These are phyloP conservation scores for Rhynchospora tenuis DNA, from an alignment of 176 grass and related monocot species.

Conservation along the genomic window DNA sequence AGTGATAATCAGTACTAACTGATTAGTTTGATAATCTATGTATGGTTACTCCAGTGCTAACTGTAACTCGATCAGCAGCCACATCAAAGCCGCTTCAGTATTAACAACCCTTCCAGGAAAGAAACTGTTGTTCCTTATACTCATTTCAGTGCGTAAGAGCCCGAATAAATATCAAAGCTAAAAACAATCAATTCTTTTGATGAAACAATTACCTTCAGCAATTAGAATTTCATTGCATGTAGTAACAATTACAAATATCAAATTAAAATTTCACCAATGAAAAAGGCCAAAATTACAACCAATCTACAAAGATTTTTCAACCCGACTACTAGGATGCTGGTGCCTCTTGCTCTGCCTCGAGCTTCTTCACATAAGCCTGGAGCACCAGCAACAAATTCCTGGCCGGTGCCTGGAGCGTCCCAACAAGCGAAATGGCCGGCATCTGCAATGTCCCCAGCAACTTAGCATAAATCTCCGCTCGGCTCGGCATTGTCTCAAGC, in stretches of 20 bases:
- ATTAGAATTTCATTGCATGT: conserved; percentile 1
- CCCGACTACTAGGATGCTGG: conserved; percentile 3
- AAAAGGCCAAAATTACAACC: conserved; percentile 25
- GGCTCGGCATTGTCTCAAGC: conserved; percentile 92
- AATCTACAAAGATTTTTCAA: conserved; percentile 15
- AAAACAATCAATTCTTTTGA: background rate
- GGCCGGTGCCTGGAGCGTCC: conserved; percentile 62
- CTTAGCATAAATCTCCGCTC: conserved; percentile 72
- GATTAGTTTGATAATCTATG: too few relatives aligned
- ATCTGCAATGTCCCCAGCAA: conserved; percentile 71
- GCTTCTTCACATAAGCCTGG: conserved; percentile 62
- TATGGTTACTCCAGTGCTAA: too few relatives aligned
- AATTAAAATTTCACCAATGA: background rate
- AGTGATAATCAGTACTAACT: too few relatives aligned
- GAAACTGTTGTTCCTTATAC: too few relatives aligned
- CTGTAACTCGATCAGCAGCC: too few relatives aligned
- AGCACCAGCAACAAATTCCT: conserved; percentile 49
- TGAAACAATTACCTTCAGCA: background rate
- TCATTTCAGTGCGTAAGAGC: too few relatives aligned
- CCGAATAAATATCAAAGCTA: too few relatives aligned
- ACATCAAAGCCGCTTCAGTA: too few relatives aligned
- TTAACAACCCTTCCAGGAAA: too few relatives aligned
- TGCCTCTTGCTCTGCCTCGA: conserved; percentile 39
- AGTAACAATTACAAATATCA: conserved; percentile 18
- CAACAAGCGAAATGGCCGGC: conserved; percentile 54